Conservation (phyloP, 1,284 basidiomycete genomes). For the Cryptococcus sp. region DNA sequence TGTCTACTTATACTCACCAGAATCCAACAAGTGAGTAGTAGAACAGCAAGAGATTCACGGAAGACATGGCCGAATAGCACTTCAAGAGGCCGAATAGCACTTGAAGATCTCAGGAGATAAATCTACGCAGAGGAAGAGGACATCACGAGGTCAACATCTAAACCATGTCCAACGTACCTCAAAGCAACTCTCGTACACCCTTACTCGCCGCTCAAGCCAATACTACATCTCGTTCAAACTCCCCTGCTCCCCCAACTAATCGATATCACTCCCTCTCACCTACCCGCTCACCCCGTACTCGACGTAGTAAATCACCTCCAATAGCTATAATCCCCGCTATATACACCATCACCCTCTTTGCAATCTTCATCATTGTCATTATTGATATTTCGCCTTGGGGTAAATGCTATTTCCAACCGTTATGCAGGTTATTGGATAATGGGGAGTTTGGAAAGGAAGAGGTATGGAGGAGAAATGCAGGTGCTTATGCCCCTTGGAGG, state of each 20-base stretch:
- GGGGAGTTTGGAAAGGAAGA: conserved; percentile 15
- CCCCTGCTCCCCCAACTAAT: not conserved
- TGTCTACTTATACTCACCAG: too few relatives aligned
- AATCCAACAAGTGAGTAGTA: too few relatives aligned
- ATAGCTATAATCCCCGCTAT: conserved; percentile 70
- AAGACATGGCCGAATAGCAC: too few relatives aligned
- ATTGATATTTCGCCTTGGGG: conserved; percentile 57
- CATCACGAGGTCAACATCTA: too few relatives aligned
- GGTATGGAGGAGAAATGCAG: conserved; percentile 31
- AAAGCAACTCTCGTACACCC: conserved; percentile 1
- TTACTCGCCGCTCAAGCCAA: not conserved
- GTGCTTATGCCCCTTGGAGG: conserved; percentile 33
- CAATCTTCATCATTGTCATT: conserved; percentile 60
- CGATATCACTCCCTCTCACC: not conserved
- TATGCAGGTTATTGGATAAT: conserved; percentile 27
- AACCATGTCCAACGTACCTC: not conserved
- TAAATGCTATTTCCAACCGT: conserved; percentile 23
- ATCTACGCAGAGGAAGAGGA: too few relatives aligned
- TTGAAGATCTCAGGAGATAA: too few relatives aligned
- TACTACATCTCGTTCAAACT: conserved; percentile 1
- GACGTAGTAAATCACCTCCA: conserved; percentile 51
- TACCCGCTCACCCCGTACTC: not conserved
- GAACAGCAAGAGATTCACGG: too few relatives aligned
- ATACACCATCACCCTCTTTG: conserved; percentile 77
- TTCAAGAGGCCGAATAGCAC: too few relatives aligned